Conservation (phyloP, 176 grass and related monocot species). For the Aegilops sharonensis region DNA sequence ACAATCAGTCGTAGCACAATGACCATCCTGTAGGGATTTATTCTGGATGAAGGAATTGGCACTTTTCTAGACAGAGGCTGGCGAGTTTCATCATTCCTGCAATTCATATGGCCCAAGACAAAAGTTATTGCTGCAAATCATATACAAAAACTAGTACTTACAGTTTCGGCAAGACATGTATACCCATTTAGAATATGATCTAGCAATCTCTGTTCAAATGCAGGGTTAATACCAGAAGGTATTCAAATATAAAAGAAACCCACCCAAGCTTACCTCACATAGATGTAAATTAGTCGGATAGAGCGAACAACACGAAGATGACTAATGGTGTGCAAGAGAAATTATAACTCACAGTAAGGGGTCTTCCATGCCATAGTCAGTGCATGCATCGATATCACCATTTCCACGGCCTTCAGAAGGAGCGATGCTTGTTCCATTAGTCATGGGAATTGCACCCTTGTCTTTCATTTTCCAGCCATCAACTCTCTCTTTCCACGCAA, state of each 20-base stretch:
- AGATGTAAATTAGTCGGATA: background rate
- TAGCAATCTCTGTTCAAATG: background rate
- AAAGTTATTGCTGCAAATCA: conserved; percentile 2
- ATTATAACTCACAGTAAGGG: conserved; percentile 71
- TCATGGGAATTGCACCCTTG: conserved; percentile 77
- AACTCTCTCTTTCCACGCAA: conserved; percentile 98
- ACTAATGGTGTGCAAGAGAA: conserved; percentile 1
- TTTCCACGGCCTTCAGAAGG: conserved; percentile 83
- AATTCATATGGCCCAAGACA: conserved; percentile 35
- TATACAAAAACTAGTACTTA: background rate
- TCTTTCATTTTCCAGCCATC: conserved; percentile 99
- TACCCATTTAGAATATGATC: background rate
- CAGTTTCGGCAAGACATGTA: background rate
- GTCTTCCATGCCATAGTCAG: conserved; percentile 97
- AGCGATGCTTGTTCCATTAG: conserved; percentile 91
- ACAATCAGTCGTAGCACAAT: conserved; percentile 87
- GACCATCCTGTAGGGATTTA: conserved; percentile 99
- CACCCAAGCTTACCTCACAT: background rate
- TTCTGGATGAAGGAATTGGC: conserved; percentile 85
- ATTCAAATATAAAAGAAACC: background rate
- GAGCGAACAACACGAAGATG: background rate
- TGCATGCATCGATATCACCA: conserved; percentile 86
- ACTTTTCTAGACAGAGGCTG: conserved; percentile 97
- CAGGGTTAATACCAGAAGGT: background rate
- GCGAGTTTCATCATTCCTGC: conserved; percentile 95